phyloP scores from a whole-genome alignment of 1,284 basidiomycete species.

The Retiboletus fuscus region DNA sequence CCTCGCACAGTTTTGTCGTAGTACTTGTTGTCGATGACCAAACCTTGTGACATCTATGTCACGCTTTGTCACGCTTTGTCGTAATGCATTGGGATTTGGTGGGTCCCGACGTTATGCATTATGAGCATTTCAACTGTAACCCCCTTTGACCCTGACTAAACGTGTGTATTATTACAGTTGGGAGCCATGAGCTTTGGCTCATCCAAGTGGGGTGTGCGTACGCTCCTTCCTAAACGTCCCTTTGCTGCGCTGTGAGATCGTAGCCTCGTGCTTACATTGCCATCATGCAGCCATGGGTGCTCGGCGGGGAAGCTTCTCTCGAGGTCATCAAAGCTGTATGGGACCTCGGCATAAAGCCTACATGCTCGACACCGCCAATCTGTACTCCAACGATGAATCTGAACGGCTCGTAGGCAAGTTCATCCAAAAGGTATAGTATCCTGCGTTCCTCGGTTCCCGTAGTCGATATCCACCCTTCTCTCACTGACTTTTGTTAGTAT shows the following conservation, averaged over 20 bases:
- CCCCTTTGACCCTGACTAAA: slow-evolving; percentile 5
- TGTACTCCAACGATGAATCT: slow-evolving; percentile 65
- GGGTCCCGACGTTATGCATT: no score
- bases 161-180: slow-evolving; percentile 42
- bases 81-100: no score
- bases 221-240: background rate
- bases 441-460: no score
- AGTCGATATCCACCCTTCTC: background rate
- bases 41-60: no score
- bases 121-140: no score
- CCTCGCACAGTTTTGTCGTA: no score
- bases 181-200: slow-evolving; percentile 64
- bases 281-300: slow-evolving; percentile 51
- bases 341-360: slow-evolving; percentile 59
- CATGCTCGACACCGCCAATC: slow-evolving; percentile 68
- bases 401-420: slow-evolving; percentile 64
- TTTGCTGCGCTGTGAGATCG: background rate
- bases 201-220: slow-evolving; percentile 50
- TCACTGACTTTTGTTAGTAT: slow-evolving; percentile 30
- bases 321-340: slow-evolving; percentile 60
- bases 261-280: background rate
- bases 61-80: no score
- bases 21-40: no score
- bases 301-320: slow-evolving; percentile 58
- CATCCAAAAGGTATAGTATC: slow-evolving; percentile 55